Evolutionary conservation across 495 filamentous ascomycete species (phyloP).

Genomic region (Neurospora cerealis): DNA sequence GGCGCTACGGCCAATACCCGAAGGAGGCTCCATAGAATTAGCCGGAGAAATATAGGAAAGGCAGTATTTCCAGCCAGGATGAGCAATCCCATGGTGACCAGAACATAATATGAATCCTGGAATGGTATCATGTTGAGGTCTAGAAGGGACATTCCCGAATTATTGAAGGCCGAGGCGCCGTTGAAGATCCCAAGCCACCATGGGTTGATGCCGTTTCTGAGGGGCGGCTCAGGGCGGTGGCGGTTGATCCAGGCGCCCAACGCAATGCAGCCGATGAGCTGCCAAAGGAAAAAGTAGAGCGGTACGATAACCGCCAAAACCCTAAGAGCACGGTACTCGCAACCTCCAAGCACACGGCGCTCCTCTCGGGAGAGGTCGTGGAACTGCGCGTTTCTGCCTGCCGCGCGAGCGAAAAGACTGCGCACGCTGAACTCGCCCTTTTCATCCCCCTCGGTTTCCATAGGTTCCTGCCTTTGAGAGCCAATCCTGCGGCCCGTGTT

Average conservation of each 20-base stretch:
- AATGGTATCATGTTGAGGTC: slow-evolving; percentile 75
- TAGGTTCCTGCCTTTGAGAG: not conserved
- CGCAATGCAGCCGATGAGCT: slow-evolving; percentile 59
- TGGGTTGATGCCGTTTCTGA: slow-evolving; percentile 53
- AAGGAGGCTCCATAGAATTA: slow-evolving; percentile 60
- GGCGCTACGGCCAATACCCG: slow-evolving; percentile 19
- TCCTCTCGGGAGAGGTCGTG: slow-evolving; percentile 56
- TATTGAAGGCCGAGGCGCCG: slow-evolving; percentile 72
- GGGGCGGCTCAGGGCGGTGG: slow-evolving; percentile 46
- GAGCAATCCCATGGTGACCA: slow-evolving; percentile 65
- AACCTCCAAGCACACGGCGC: slow-evolving; percentile 63
- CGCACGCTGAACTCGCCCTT: slow-evolving; percentile 8
- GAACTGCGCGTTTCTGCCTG: slow-evolving; percentile 67
- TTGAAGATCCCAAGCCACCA: slow-evolving; percentile 66
- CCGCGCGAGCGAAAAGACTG: slow-evolving; percentile 23
- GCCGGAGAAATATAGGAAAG: slow-evolving; percentile 65
- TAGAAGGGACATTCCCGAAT: slow-evolving; percentile 76
- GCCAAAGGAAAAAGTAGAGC: slow-evolving; percentile 62
- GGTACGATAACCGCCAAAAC: slow-evolving; percentile 63
- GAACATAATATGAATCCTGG: slow-evolving; percentile 53
- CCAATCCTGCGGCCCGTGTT: not conserved
- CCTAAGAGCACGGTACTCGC: slow-evolving; percentile 70
- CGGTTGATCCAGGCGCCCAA: slow-evolving; percentile 60
- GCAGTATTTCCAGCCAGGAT: slow-evolving; percentile 80
- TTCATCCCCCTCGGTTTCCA: not conserved